Conservation (phyloP, 2,329 filamentous ascomycete genomes). For the Teratosphaeria viscida region DNA sequence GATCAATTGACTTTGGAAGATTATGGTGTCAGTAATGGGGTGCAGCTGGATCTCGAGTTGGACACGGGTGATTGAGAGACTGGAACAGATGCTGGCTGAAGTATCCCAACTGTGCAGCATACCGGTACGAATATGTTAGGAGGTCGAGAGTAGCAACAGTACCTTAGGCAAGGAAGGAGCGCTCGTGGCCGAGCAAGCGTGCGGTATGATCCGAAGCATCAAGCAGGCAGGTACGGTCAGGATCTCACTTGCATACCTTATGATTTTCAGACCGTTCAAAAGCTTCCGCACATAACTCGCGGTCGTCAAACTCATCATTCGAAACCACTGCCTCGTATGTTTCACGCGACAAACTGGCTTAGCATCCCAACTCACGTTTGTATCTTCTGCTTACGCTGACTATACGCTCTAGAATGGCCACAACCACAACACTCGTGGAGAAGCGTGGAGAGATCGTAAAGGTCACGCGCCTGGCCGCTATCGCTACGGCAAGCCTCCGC, state of each 20-base stretch:
- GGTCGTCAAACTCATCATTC: not conserved
- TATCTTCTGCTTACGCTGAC: not conserved
- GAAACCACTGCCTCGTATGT: not conserved
- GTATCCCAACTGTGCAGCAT: too few relatives aligned
- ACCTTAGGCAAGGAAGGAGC: not conserved
- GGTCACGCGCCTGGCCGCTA: not conserved
- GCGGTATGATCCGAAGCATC: not conserved
- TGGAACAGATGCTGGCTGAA: too few relatives aligned
- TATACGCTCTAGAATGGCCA: not conserved
- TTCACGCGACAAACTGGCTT: not conserved
- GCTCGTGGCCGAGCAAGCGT: not conserved
- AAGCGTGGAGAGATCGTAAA: not conserved
- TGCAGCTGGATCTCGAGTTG: constrained; percentile 45
- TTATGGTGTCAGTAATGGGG: constrained; percentile 88
- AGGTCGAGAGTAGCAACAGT: not conserved
- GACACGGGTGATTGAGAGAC: constrained; percentile 28
- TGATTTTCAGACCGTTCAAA: not conserved
- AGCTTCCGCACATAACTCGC: not conserved
- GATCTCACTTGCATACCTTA: not conserved
- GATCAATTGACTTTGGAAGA: constrained; percentile 79
- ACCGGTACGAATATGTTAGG: too few relatives aligned
- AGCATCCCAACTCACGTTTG: not conserved
- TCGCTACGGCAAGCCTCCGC: not conserved
- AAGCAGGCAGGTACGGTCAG: not conserved
- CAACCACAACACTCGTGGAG: not conserved